These are phyloP conservation scores for Talaromyces sp. DNA, from an alignment of 2,329 filamentous ascomycete genomes.

Conservation along the genomic window DNA sequence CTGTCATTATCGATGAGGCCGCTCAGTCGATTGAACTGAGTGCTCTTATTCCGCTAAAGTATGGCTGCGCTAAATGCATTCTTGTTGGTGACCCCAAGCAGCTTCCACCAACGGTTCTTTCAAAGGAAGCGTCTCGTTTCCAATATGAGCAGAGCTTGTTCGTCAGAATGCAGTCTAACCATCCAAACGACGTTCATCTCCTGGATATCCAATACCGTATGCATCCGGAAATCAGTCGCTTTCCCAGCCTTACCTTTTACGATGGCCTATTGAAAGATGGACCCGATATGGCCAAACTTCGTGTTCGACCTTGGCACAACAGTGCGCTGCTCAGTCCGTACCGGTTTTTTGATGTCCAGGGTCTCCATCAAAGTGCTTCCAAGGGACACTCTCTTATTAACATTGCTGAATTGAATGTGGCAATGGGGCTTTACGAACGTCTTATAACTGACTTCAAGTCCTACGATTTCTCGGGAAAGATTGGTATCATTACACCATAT, in stretches of 20 bases:
- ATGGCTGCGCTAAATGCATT: constrained; percentile 93
- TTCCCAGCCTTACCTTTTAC: constrained; percentile 90
- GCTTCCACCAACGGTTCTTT: constrained; percentile 90
- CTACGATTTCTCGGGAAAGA: constrained; percentile 71
- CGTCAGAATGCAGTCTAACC: constrained; percentile 94
- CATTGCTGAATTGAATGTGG: constrained; percentile 77
- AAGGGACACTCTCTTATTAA: constrained; percentile 90
- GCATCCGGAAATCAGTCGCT: constrained; percentile 93
- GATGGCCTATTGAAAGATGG: constrained; percentile 83
- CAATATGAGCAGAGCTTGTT: constrained; percentile 98
- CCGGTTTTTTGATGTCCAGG: constrained; percentile 93
- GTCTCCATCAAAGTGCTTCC: constrained; percentile 74
- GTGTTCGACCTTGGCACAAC: constrained; percentile 78
- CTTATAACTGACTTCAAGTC: constrained; percentile 67
- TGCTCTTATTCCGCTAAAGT: constrained; percentile 93
- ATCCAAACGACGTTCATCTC: constrained; percentile 81
- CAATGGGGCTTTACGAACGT: constrained; percentile 77
- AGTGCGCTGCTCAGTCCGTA: constrained; percentile 82
- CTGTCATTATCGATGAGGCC: constrained; percentile 95
- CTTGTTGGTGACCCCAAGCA: constrained; percentile 98
- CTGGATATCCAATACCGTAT: constrained; percentile 99
- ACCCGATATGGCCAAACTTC: constrained; percentile 70
- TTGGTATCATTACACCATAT: constrained; percentile 97
- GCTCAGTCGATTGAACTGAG: constrained; percentile 97
- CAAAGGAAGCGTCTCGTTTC: constrained; percentile 83